Percentiles rank a stretch among this genome's conserved stretches.
phyloP scores from a whole-genome alignment of 768 basidiomycete species.

The Boletus sp. region DNA sequence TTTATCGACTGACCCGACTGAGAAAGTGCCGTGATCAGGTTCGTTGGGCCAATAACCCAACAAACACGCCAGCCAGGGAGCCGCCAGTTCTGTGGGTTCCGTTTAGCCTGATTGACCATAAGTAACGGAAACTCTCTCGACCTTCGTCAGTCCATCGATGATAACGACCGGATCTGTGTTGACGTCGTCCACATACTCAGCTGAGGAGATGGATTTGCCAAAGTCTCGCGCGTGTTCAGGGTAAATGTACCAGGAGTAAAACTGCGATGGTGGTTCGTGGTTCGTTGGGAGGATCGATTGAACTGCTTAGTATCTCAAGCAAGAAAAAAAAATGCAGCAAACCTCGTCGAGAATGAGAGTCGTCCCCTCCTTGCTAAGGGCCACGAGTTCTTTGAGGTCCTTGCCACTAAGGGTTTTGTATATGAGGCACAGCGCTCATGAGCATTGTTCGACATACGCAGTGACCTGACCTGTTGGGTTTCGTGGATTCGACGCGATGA shows the following conservation, averaged over 20 bases:
- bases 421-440: constrained; percentile 7
- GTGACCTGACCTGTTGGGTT: constrained; percentile 94
- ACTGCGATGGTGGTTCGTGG: neutral
- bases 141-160: constrained; percentile 93
- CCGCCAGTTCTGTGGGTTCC: constrained; percentile 75
- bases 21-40: constrained; percentile 84
- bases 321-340: constrained; percentile 6
- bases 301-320: neutral
- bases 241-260: constrained; percentile 89
- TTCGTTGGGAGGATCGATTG: neutral
- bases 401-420: constrained; percentile 52
- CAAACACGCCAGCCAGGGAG: constrained; percentile 94
- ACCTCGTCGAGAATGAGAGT: constrained; percentile 88
- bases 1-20: constrained; percentile 48
- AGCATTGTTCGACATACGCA: constrained; percentile 40
- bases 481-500: constrained; percentile 91
- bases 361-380: constrained; percentile 69
- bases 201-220: constrained; percentile 70
- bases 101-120: constrained; percentile 36
- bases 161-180: constrained; percentile 81
- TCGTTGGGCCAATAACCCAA: constrained; percentile 88
- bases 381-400: constrained; percentile 78
- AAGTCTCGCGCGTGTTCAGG: constrained; percentile 71
- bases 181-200: constrained; percentile 83
- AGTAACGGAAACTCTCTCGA: constrained; percentile 20